Percentiles rank a stretch among this genome's conserved stretches.
Conservation (phyloP, 129 eudicot species). For the Erigeron canadensis region DNA sequence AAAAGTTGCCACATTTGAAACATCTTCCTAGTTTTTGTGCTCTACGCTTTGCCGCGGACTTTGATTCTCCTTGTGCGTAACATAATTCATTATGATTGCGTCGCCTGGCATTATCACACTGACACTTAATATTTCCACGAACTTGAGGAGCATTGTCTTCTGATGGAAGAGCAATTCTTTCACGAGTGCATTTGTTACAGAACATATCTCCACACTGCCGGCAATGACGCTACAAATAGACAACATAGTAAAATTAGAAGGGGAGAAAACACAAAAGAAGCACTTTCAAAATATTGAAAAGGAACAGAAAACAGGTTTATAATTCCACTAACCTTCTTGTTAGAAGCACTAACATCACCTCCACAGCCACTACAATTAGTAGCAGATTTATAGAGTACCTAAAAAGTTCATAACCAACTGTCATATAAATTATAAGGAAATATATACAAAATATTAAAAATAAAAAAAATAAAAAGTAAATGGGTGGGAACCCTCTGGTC, state of each 20-base stretch:
- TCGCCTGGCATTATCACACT: too few relatives aligned
- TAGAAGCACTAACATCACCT: conserved; percentile 66
- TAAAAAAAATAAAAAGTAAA: too few relatives aligned
- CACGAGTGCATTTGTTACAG: conserved; percentile 91
- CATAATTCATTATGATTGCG: too few relatives aligned
- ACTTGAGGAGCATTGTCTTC: conserved; percentile 87
- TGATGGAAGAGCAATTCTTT: conserved; percentile 77
- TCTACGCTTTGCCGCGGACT: too few relatives aligned
- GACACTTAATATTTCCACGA: conserved; percentile 32
- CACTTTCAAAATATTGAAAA: conserved; percentile 9
- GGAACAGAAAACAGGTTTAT: too few relatives aligned
- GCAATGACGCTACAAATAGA: conserved; percentile 74
- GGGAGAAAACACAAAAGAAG: neutral
- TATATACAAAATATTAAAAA: too few relatives aligned
- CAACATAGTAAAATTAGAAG: neutral
- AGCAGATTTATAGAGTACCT: conserved; percentile 98
- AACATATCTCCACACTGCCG: conserved; percentile 90
- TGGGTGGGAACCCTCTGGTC: too few relatives aligned
- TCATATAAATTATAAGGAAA: too few relatives aligned
- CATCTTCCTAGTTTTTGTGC: too few relatives aligned
- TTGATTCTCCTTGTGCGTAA: too few relatives aligned
- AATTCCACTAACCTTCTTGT: conserved; percentile 53
- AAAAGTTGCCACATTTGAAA: too few relatives aligned
- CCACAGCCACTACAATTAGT: conserved; percentile 88
- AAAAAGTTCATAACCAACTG: neutral